Percentiles rank a stretch among this genome's conserved stretches.
These are phyloP conservation scores for Ceriops tagal DNA, from an alignment of 345 rosid genomes.

Conservation along the genomic window DNA sequence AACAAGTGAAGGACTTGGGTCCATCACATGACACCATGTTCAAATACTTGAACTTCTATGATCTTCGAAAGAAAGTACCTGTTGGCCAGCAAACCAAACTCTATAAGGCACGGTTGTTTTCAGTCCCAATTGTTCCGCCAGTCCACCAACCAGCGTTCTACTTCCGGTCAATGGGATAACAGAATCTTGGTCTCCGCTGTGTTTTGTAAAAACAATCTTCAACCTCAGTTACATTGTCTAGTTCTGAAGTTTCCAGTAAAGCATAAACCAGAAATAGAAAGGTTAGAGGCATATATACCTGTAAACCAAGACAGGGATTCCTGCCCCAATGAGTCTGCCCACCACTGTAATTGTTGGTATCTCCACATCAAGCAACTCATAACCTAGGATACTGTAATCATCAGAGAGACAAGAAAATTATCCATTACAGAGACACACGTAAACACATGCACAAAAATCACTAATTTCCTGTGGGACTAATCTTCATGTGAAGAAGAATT, in stretches of 20 bases:
- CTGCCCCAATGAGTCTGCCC: slow-evolving; percentile 58
- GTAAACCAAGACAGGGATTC: slow-evolving; percentile 79
- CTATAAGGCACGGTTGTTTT: slow-evolving; percentile 31
- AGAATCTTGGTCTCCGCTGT: slow-evolving; percentile 54
- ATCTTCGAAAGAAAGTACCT: slow-evolving; percentile 13
- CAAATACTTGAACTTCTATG: background rate
- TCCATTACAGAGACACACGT: background rate
- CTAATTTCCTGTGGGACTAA: background rate
- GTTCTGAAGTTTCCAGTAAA: background rate
- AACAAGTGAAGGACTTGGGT: too few relatives aligned
- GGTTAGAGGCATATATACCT: slow-evolving; percentile 46
- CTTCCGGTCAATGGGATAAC: slow-evolving; percentile 57
- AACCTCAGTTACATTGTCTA: background rate
- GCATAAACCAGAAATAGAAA: slow-evolving; percentile 1
- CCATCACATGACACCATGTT: background rate
- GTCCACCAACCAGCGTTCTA: slow-evolving; percentile 52
- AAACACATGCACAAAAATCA: background rate
- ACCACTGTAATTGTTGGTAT: slow-evolving; percentile 68
- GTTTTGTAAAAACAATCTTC: slow-evolving; percentile 7
- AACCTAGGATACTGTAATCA: slow-evolving; percentile 64
- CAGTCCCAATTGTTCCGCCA: slow-evolving; percentile 39
- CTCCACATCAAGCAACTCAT: slow-evolving; percentile 72
- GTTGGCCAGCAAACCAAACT: slow-evolving; percentile 35
- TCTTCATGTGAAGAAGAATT: slow-evolving; percentile 23
- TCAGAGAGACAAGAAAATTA: background rate